These are phyloP conservation scores for Cytospora mali DNA, from an alignment of 2,329 filamentous ascomycete species.

Conservation along the genomic window DNA sequence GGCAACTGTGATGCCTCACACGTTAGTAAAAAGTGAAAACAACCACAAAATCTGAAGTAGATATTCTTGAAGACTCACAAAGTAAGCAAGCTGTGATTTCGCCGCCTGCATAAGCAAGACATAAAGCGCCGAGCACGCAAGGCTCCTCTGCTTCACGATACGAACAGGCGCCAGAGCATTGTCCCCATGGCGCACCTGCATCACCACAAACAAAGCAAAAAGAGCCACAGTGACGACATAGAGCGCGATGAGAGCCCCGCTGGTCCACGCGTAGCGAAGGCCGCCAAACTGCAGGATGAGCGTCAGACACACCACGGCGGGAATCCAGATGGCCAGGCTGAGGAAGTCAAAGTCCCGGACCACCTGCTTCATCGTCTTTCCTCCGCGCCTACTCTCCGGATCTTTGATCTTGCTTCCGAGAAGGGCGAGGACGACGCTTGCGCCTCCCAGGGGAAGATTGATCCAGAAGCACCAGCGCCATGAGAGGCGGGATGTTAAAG, in stretches of 20 bases:
- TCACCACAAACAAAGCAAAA: background rate
- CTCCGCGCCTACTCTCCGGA: background rate
- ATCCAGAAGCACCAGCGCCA: constrained; percentile 41
- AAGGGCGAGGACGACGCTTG: constrained; percentile 30
- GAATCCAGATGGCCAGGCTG: background rate
- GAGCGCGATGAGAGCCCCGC: background rate
- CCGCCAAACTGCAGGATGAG: background rate
- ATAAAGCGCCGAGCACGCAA: no score
- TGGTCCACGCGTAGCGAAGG: no score
- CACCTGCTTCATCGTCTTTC: background rate
- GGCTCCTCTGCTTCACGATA: no score
- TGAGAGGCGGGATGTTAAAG: constrained; percentile 40
- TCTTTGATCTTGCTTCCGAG: constrained; percentile 26
- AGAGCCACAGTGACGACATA: background rate
- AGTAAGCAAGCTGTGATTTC: background rate
- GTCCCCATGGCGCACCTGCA: no score
- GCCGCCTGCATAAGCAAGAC: background rate
- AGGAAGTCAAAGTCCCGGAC: background rate
- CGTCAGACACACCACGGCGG: background rate
- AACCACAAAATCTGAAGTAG: no score
- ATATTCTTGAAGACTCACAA: no score
- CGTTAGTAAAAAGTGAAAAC: no score
- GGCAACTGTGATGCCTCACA: background rate
- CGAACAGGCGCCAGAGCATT: no score
- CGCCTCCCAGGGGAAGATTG: constrained; percentile 36